Conservation (phyloP, 2,329 filamentous ascomycete species). For the Scedosporium minutisporum region DNA sequence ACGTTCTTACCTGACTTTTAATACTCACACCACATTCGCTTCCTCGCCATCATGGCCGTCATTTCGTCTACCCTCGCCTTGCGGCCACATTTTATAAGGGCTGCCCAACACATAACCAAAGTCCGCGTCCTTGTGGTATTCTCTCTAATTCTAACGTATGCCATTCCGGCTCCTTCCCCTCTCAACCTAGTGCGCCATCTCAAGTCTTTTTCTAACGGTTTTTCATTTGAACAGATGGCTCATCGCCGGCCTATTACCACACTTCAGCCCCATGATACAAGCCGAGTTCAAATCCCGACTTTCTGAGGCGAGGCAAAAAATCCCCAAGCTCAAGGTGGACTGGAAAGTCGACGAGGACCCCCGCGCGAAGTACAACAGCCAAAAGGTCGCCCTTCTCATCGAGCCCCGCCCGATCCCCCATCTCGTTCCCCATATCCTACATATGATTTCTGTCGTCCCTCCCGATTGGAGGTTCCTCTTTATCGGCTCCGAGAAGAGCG, state of each 20-base stretch:
- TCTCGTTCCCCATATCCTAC: slow-evolving; percentile 38
- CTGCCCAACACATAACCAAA: slow-evolving; percentile 18
- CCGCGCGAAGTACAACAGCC: slow-evolving; percentile 30
- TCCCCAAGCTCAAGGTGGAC: slow-evolving; percentile 29
- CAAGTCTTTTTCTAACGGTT: neutral
- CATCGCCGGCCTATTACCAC: slow-evolving; percentile 29
- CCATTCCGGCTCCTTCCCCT: slow-evolving; percentile 1
- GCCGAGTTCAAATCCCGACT: slow-evolving; percentile 26
- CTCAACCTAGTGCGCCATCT: neutral
- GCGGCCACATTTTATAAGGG: neutral
- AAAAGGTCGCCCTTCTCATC: slow-evolving; percentile 43
- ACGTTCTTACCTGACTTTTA: neutral
- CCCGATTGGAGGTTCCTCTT: slow-evolving; percentile 46
- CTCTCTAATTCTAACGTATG: slow-evolving; percentile 29
- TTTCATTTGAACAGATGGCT: slow-evolving; percentile 25
- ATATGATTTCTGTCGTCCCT: slow-evolving; percentile 42
- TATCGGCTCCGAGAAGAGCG: slow-evolving; percentile 38
- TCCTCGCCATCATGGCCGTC: neutral
- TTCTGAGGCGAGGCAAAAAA: slow-evolving; percentile 28
- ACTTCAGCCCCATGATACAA: slow-evolving; percentile 33
- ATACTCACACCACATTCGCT: neutral
- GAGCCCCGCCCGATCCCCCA: slow-evolving; percentile 37
- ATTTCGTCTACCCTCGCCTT: neutral
- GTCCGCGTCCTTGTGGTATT: slow-evolving; percentile 22
- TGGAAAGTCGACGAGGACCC: slow-evolving; percentile 23